Evolutionary conservation across 768 basidiomycete species (phyloP).

Genomic region (Cystofilobasidium bisporidii): DNA sequence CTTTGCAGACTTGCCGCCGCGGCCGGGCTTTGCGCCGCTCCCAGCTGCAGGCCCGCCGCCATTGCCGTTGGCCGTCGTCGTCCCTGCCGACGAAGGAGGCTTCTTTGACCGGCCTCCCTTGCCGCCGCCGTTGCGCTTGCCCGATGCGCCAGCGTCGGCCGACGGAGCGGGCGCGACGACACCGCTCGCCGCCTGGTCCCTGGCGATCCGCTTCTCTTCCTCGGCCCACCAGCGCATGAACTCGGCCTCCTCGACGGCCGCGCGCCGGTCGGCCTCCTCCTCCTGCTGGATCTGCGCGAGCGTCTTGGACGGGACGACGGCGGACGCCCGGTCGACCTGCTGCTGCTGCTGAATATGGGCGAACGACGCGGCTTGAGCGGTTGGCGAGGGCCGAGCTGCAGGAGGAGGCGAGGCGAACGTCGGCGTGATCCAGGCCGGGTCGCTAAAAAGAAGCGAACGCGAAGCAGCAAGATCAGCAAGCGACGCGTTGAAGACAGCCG

Average conservation of each 20-base stretch:
- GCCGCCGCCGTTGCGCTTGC: not conserved
- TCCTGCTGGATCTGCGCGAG: slow-evolving; percentile 79
- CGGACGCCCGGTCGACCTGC: slow-evolving; percentile 45
- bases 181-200: not conserved
- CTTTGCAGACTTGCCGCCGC: too few relatives aligned
- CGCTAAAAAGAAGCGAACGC: slow-evolving; percentile 22
- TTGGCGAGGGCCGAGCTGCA: slow-evolving; percentile 43
- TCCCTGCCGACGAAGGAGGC: not conserved
- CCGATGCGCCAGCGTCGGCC: too few relatives aligned
- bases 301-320: slow-evolving; percentile 50
- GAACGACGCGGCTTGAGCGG: slow-evolving; percentile 32
- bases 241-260: slow-evolving; percentile 52
- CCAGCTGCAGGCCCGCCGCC: not conserved
- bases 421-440: slow-evolving; percentile 52
- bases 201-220: slow-evolving; percentile 44
- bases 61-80: not conserved
- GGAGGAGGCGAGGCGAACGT: slow-evolving; percentile 31
- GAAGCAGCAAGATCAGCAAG: slow-evolving; percentile 27
- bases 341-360: slow-evolving; percentile 70
- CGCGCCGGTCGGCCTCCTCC: slow-evolving; percentile 51
- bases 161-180: too few relatives aligned
- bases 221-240: slow-evolving; percentile 83
- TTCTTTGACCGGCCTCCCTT: not conserved
- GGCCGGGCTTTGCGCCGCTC: not conserved
- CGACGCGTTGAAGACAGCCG: slow-evolving; percentile 28